Evolutionary conservation across 1,284 basidiomycete genomes (phyloP).

Genomic region (Cryptococcus sp.): DNA sequence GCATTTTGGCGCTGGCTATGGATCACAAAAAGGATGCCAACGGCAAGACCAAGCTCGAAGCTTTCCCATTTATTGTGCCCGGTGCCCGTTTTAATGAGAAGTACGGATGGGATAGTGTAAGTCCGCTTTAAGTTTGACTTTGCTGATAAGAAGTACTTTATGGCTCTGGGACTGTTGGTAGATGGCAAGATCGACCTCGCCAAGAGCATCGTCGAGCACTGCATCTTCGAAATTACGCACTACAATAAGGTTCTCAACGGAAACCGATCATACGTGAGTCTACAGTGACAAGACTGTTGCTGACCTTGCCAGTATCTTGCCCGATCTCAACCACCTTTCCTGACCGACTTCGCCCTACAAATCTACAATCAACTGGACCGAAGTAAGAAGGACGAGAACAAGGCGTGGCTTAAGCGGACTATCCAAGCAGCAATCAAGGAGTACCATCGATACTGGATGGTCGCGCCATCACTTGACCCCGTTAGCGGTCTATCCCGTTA

Average conservation of each 20-base stretch:
- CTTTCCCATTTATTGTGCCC: conserved; percentile 94
- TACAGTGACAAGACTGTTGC: neutral
- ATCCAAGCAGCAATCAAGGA: conserved; percentile 98
- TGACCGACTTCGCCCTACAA: conserved; percentile 97
- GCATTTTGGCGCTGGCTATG: conserved; percentile 94
- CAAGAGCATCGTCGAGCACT: conserved; percentile 96
- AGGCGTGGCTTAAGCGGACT: conserved; percentile 87
- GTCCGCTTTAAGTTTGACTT: conserved; percentile 11
- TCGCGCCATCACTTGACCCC: conserved; percentile 86
- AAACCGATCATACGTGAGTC: conserved; percentile 52
- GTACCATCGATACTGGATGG: conserved; percentile 96
- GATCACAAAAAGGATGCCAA: conserved; percentile 72
- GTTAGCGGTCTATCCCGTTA: conserved; percentile 92
- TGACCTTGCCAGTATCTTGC: conserved; percentile 74
- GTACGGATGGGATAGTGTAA: conserved; percentile 50
- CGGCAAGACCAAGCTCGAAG: conserved; percentile 78
- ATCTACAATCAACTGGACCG: conserved; percentile 95
- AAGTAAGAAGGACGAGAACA: conserved; percentile 77
- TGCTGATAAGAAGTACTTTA: conserved; percentile 43
- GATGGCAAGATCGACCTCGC: conserved; percentile 93
- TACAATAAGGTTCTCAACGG: conserved; percentile 73
- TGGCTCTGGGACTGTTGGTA: conserved; percentile 78
- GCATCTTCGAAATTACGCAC: conserved; percentile 97
- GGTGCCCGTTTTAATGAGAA: conserved; percentile 98
- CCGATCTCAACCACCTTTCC: conserved; percentile 95